phyloP scores from a whole-genome alignment of 1,284 basidiomycete species.

The Hymenochaete sp. region DNA sequence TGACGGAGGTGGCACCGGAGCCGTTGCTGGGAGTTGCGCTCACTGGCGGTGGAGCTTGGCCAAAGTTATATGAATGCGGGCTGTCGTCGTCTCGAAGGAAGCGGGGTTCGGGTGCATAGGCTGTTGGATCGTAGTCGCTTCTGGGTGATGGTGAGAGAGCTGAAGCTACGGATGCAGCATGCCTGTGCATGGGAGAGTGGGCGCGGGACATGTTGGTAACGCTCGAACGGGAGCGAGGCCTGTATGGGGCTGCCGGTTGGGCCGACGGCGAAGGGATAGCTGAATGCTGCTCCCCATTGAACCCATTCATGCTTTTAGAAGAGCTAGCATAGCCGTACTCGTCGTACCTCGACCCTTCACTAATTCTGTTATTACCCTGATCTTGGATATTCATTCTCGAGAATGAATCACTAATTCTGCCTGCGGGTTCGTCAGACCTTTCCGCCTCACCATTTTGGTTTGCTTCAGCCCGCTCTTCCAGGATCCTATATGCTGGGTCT shows the following conservation, averaged over 20 bases:
- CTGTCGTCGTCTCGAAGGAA: slow-evolving; percentile 12
- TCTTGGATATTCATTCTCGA: slow-evolving; percentile 36
- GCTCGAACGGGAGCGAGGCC: slow-evolving; percentile 9
- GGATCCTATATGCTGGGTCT: slow-evolving; percentile 37
- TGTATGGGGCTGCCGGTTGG: slow-evolving; percentile 7
- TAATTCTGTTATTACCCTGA: slow-evolving; percentile 32
- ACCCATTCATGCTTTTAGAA: slow-evolving; percentile 4
- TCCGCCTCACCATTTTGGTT: too few species aligned
- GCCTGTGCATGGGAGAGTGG: slow-evolving; percentile 8
- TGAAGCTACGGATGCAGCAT: slow-evolving; percentile 7
- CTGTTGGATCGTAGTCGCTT: too few species aligned
- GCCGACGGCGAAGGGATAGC: neutral
- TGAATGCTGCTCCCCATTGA: neutral
- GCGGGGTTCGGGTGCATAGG: too few species aligned
- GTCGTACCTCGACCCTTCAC: slow-evolving; percentile 53
- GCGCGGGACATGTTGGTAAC: slow-evolving; percentile 11
- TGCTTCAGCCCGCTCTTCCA: slow-evolving; percentile 25
- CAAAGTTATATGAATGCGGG: slow-evolving; percentile 13
- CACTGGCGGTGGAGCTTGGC: slow-evolving; percentile 28
- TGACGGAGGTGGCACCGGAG: slow-evolving; percentile 1
- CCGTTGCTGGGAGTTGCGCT: slow-evolving; percentile 12
- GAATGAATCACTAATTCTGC: slow-evolving; percentile 40
- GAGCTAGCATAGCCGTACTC: slow-evolving; percentile 36
- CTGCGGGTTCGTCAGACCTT: too few species aligned
- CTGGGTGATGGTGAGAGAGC: slow-evolving; percentile 10